Evolutionary conservation across 495 filamentous ascomycete species (phyloP), one percentile per base, ranked within the genome.

Genomic region (Lasiosphaeris hirsuta): DNA sequence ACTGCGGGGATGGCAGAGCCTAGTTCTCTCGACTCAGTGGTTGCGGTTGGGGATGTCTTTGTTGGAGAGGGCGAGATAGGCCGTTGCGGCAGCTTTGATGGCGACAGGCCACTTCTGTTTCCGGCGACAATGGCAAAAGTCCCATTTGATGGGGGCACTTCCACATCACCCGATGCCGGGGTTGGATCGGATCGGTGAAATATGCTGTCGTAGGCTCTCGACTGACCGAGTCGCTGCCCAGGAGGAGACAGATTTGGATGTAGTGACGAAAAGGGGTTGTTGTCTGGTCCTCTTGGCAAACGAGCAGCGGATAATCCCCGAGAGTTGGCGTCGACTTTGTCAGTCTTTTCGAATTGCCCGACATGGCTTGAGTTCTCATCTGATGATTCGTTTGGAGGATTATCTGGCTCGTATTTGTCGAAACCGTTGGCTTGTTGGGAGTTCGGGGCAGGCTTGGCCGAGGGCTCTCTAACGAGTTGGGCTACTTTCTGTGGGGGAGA

Each of bases 191-290:
- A 69, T 33, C 59, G 63, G 36, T 69, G 62, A 55, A 72, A 72
- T 51, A 74, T 66, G 34, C 69, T 72, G 51, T 66, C 71, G 52
- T 75, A 75, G 50, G 70, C 72, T 17, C 71, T 70, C 19, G 72
- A 68, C 57, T 73, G 73, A 43, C 67, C 68, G 35, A 70, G 69
- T 19, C 70, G 72, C 55, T 69, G 68, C 39, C 64, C 58, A 4
- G 74, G 75, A 13, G 76, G 75, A 2, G 68, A 70, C 55, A 79
- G 57, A 54, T 47, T 71, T 19, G 76, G 75, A 50, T 77, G 73
- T 45, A 72, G 70, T 3, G 74, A 76, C 34, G 74, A 75, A 60
- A 76, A 78, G 17, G 73, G 67, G 44, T 79, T 68, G 54, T 39
- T 62, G 33, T 57, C 61, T 30, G 49, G 49, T 4, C 42, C 36